phyloP scores from a whole-genome alignment of 2,329 filamentous ascomycete genomes.

The Epichloe sp. region DNA sequence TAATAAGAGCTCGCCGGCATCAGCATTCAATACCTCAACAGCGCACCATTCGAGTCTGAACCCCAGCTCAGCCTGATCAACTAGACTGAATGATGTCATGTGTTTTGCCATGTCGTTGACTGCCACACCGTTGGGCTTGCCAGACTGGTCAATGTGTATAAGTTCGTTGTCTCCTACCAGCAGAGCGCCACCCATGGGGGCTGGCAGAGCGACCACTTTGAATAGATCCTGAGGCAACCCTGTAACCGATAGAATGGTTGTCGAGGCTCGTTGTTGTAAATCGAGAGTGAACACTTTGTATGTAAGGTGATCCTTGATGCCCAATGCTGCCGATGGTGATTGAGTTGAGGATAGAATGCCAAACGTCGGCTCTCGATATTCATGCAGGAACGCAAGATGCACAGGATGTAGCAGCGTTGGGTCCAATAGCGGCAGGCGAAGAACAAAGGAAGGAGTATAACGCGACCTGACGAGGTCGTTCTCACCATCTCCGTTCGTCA shows the following conservation, averaged over 20 bases:
- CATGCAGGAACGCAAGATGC: slow-evolving; percentile 84
- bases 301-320: slow-evolving; percentile 71
- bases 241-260: slow-evolving; percentile 75
- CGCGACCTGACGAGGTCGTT: slow-evolving; percentile 34
- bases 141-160: slow-evolving; percentile 90
- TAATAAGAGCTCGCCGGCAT: slow-evolving; percentile 74
- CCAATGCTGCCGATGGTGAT: slow-evolving; percentile 61
- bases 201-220: slow-evolving; percentile 66
- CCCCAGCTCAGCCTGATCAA: slow-evolving; percentile 70
- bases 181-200: slow-evolving; percentile 78
- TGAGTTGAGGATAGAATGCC: slow-evolving; percentile 75
- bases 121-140: slow-evolving; percentile 81
- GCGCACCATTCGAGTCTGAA: slow-evolving; percentile 71
- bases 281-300: slow-evolving; percentile 96
- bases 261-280: slow-evolving; percentile 83
- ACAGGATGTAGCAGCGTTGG: slow-evolving; percentile 77
- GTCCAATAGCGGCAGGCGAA: slow-evolving; percentile 80
- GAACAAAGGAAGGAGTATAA: slow-evolving; percentile 84
- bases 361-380: slow-evolving; percentile 96
- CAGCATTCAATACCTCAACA: slow-evolving; percentile 62
- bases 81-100: slow-evolving; percentile 69
- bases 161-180: slow-evolving; percentile 81
- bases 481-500: slow-evolving; percentile 22
- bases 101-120: slow-evolving; percentile 84
- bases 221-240: slow-evolving; percentile 80